These are phyloP conservation scores for Camellia oleifera DNA, from an alignment of 179 eudicot genomes.

Conservation along the genomic window DNA sequence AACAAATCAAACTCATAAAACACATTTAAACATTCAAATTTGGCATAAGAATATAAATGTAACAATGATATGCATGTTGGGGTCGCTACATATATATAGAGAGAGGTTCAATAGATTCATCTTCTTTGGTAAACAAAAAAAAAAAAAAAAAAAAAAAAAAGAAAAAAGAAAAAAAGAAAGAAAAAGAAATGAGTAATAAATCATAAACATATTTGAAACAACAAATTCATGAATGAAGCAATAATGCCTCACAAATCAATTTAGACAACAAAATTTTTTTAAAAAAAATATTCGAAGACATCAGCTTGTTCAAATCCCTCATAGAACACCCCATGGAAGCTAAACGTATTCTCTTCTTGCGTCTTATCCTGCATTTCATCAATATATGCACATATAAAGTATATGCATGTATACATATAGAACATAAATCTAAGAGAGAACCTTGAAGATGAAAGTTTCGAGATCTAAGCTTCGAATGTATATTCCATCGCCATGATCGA, in stretches of 20 bases:
- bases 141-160: too few species aligned
- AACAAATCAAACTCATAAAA: too few species aligned
- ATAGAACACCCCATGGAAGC: slow-evolving; percentile 71
- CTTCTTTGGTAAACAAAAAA: too few species aligned
- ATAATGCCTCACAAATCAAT: background rate
- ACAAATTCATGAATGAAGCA: background rate
- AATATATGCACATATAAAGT: background rate
- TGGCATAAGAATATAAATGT: too few species aligned
- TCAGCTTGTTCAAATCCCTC: slow-evolving; percentile 64
- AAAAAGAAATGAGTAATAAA: background rate
- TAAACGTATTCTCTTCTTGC: slow-evolving; percentile 62
- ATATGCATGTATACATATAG: background rate
- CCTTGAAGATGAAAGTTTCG: slow-evolving; percentile 69
- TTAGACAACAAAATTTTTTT: too few species aligned
- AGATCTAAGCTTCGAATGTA: slow-evolving; percentile 50
- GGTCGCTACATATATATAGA: too few species aligned
- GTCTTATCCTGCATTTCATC: slow-evolving; percentile 61
- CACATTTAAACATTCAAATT: too few species aligned
- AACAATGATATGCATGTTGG: too few species aligned
- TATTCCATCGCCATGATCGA: slow-evolving; percentile 38
- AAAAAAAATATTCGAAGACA: slow-evolving; percentile 41
- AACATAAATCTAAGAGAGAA: slow-evolving; percentile 7
- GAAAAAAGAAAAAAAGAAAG: too few species aligned
- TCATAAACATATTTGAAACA: background rate
- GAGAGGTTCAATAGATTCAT: too few species aligned